These are phyloP conservation scores for Emmonsia crescens DNA, from an alignment of 2,329 filamentous ascomycete species.

Conservation along the genomic window DNA sequence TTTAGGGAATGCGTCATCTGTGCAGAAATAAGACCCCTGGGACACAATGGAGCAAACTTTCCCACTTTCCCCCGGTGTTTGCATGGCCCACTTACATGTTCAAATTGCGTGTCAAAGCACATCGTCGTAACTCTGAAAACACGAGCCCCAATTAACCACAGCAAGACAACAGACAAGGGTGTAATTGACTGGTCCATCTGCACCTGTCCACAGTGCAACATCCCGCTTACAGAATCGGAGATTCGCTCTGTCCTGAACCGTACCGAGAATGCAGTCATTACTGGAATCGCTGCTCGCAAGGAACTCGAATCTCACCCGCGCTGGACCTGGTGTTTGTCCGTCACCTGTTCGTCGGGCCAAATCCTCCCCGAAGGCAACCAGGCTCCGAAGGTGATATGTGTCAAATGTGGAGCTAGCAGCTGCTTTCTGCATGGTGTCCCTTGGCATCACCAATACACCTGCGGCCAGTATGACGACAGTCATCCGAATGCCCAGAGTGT, in stretches of 20 bases:
- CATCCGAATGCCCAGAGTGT: slow-evolving; percentile 1
- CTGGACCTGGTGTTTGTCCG: slow-evolving; percentile 6
- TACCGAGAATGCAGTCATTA: not conserved
- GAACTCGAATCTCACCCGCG: not conserved
- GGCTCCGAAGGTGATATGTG: slow-evolving; percentile 8
- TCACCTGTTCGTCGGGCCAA: slow-evolving; percentile 3
- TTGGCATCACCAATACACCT: slow-evolving; percentile 14
- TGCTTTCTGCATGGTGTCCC: slow-evolving; percentile 12
- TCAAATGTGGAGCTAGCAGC: slow-evolving; percentile 8
- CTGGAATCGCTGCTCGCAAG: not conserved
- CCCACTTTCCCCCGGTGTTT: slow-evolving; percentile 5
- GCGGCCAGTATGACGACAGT: slow-evolving; percentile 10
- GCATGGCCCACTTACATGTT: slow-evolving; percentile 7
- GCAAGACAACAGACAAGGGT: not conserved
- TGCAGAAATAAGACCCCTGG: slow-evolving; percentile 4
- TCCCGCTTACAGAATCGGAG: not conserved
- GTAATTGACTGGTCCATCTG: slow-evolving; percentile 6
- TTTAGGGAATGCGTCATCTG: slow-evolving; percentile 10
- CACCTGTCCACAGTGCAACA: slow-evolving; percentile 8
- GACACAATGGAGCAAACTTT: slow-evolving; percentile 7
- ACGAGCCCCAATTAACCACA: not conserved
- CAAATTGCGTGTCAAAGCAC: slow-evolving; percentile 7
- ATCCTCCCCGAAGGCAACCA: not conserved
- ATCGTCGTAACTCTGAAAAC: slow-evolving; percentile 3
- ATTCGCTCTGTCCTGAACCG: slow-evolving; percentile 5